Evolutionary conservation across 306 rosid species (phyloP).

Genomic region (Lagenaria siceraria): DNA sequence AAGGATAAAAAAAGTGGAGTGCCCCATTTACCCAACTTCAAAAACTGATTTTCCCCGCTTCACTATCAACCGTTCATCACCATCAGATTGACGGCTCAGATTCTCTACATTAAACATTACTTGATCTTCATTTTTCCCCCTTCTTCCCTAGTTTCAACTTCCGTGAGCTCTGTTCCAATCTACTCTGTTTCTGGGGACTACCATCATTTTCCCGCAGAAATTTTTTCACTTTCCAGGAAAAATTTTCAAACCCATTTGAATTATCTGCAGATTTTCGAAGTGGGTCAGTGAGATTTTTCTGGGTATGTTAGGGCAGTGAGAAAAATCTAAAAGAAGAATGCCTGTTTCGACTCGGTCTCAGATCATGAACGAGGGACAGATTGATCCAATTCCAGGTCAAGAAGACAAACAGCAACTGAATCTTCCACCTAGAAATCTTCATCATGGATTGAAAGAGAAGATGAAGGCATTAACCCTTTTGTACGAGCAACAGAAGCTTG

Average conservation of each 20-base stretch:
- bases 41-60: constrained; percentile 17
- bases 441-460: constrained; percentile 84
- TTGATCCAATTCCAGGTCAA: constrained; percentile 25
- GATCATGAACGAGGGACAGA: constrained; percentile 15
- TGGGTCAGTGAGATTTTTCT: constrained; percentile 20
- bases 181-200: not conserved
- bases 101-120: constrained; percentile 5
- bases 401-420: constrained; percentile 9
- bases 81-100: constrained; percentile 30
- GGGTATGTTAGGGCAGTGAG: constrained; percentile 27
- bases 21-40: constrained; percentile 9
- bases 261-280: not conserved
- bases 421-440: constrained; percentile 49
- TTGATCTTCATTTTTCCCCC: constrained; percentile 8
- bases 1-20: constrained; percentile 16
- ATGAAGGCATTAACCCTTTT: constrained; percentile 65
- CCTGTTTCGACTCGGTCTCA: constrained; percentile 88
- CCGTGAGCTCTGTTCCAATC: not conserved
- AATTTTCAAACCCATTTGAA: not conserved
- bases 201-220: not conserved
- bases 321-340: constrained; percentile 27
- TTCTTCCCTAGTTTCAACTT: constrained; percentile 10
- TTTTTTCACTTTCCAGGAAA: not conserved
- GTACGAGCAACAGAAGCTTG: constrained; percentile 84
- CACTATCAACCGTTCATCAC: constrained; percentile 10